A percentile compares a stretch with the other conserved stretches of the same genome.
These are phyloP conservation scores for Truncatella angustata DNA, from an alignment of 2,329 filamentous ascomycete genomes.

Conservation along the genomic window DNA sequence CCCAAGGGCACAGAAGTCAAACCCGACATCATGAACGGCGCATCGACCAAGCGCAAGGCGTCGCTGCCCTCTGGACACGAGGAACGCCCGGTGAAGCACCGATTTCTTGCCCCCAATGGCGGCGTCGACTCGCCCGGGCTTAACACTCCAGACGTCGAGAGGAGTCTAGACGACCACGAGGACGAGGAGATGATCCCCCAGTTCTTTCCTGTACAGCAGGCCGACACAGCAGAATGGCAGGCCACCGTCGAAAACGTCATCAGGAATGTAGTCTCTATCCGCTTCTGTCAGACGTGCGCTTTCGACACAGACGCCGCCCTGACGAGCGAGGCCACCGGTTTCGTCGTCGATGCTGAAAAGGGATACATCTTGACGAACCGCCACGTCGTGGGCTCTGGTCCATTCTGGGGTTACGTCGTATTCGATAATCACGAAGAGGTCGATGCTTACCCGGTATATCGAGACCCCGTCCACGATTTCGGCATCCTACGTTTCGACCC, in stretches of 20 bases:
- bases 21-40: constrained; percentile 40
- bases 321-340: constrained; percentile 94
- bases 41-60: constrained; percentile 53
- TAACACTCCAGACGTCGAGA: constrained; percentile 44
- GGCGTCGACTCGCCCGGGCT: constrained; percentile 49
- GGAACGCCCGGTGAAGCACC: constrained; percentile 39
- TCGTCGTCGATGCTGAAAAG: constrained; percentile 91
- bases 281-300: constrained; percentile 96
- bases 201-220: constrained; percentile 31
- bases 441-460: constrained; percentile 94
- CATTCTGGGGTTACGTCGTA: constrained; percentile 97
- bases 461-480: constrained; percentile 97
- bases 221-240: constrained; percentile 86
- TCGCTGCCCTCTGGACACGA: constrained; percentile 36
- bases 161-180: constrained; percentile 36
- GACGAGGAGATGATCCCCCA: constrained; percentile 40
- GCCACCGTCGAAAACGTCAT: constrained; percentile 93
- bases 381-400: constrained; percentile 91
- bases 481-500: constrained; percentile 96
- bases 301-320: constrained; percentile 97
- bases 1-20: background rate
- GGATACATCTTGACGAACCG: constrained; percentile 87
- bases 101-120: constrained; percentile 37
- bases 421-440: constrained; percentile 99
- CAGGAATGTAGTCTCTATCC: constrained; percentile 94